Conservation (phyloP, 257 asterid species). For the Forsythia viridissima region DNA sequence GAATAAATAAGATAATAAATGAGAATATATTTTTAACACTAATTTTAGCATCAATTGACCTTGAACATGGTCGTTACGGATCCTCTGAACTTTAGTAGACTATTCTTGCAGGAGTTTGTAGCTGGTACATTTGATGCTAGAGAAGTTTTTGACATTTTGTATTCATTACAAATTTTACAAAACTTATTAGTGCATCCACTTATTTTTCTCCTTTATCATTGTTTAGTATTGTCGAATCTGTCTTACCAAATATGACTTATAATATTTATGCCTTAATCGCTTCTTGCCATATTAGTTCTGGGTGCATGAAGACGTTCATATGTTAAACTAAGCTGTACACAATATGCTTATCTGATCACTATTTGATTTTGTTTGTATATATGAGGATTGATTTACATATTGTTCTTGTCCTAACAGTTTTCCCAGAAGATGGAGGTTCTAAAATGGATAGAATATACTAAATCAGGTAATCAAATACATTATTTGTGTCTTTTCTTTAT, state of each 20-base stretch:
- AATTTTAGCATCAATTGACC: background rate
- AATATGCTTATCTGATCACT: constrained; percentile 30
- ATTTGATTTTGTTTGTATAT: background rate
- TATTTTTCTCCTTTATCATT: background rate
- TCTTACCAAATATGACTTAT: background rate
- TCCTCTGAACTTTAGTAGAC: background rate
- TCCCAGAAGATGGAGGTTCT: background rate
- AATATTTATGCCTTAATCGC: background rate
- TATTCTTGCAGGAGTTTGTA: background rate
- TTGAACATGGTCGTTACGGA: background rate
- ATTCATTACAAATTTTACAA: background rate
- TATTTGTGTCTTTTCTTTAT: constrained; percentile 27
- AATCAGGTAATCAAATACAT: background rate
- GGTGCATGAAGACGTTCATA: background rate
- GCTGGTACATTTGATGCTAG: background rate
- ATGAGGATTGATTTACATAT: background rate
- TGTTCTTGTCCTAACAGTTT: constrained; percentile 13
- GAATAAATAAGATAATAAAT: too few species aligned
- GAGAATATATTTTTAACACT: too few species aligned
- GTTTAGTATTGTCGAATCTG: background rate
- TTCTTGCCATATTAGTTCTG: background rate
- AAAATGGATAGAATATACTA: constrained; percentile 28
- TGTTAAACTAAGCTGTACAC: constrained; percentile 6
- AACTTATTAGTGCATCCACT: background rate
- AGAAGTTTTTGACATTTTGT: background rate